Evolutionary conservation across 768 basidiomycete genomes (phyloP), one percentile per base, ranked within the genome.

Genomic region (Guyanaporus albipodus): DNA sequence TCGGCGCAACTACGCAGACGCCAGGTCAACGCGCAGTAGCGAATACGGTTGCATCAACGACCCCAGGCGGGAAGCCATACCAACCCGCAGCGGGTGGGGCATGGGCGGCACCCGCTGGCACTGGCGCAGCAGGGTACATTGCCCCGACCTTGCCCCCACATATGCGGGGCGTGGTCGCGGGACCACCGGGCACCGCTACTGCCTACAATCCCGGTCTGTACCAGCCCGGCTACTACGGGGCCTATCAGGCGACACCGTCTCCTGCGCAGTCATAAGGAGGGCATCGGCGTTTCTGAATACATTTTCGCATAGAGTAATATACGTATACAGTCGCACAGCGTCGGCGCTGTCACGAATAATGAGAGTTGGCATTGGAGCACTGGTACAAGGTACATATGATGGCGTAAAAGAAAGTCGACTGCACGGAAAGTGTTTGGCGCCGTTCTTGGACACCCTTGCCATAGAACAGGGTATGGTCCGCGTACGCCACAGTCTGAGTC

Each of bases 21-120:
- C 53, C 62, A 21, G 67, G 63, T 22, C 71, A 76, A 44, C 74
- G 78, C 5, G 78, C 75, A 3, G 78, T 80, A 6, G 78, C 78
- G 9, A 81, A 80, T 38, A 80, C 79, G 1, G 76, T 78, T 21
- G 53, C 74, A 19, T 54, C 59, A 33, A 45, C 59, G 19, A 55
- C 52, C 34, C 44, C 62, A 0, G 52, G 47, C 8, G 60, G 46
- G 34, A 70, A 71, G 34, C 39, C 67, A n/a, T 67, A 64, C 46
- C 58, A 64, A 17, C 60, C 67, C 11, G n/a, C 49, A 2, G 46
- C 58, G 2, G 56, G 53, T 18, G 61, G 50, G 19, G 33, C 56
- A 2, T 64, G 62, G 58, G 33, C 71, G 3, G 51, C 56, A 17
- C 54, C 72, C 8, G 48, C 58, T 11, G 62, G 54, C 18, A 11